phyloP scores from a whole-genome alignment of 1,284 basidiomycete species.

The Earliella scabrosa region DNA sequence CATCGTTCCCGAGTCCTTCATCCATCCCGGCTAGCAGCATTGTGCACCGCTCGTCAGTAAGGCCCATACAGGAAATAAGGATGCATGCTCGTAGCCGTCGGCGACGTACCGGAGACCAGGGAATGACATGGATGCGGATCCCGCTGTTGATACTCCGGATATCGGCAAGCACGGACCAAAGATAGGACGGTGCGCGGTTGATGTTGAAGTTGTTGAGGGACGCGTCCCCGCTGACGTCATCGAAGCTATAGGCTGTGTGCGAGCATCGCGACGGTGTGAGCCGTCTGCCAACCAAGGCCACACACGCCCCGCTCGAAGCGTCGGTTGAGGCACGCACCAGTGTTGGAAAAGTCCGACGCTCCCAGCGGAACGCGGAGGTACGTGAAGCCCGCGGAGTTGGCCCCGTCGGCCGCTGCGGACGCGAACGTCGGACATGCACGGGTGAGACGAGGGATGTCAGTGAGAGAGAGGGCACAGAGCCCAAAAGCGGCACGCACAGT shows the following conservation, averaged over 20 bases:
- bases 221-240: constrained; percentile 49
- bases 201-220: constrained; percentile 46
- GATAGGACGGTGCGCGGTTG: constrained; percentile 44
- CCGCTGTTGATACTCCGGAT: constrained; percentile 46
- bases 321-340: constrained; percentile 17
- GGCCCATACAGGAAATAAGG: not conserved
- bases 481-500: constrained; percentile 37
- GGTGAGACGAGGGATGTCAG: not conserved
- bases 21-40: constrained; percentile 53
- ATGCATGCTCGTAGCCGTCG: too few relatives aligned
- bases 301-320: not conserved
- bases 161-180: constrained; percentile 49
- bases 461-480: not conserved
- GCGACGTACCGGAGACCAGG: constrained; percentile 54
- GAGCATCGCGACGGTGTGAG: constrained; percentile 6
- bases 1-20: constrained; percentile 50
- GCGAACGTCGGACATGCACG: too few relatives aligned
- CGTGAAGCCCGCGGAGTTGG: constrained; percentile 49
- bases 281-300: constrained; percentile 3
- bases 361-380: constrained; percentile 55
- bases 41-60: not conserved
- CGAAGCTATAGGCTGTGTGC: constrained; percentile 49
- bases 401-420: constrained; percentile 46
- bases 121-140: constrained; percentile 47
- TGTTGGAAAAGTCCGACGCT: constrained; percentile 48